These are phyloP conservation scores for Gnomoniopsis sp. DNA, from an alignment of 2,329 filamentous ascomycete genomes.

Conservation along the genomic window DNA sequence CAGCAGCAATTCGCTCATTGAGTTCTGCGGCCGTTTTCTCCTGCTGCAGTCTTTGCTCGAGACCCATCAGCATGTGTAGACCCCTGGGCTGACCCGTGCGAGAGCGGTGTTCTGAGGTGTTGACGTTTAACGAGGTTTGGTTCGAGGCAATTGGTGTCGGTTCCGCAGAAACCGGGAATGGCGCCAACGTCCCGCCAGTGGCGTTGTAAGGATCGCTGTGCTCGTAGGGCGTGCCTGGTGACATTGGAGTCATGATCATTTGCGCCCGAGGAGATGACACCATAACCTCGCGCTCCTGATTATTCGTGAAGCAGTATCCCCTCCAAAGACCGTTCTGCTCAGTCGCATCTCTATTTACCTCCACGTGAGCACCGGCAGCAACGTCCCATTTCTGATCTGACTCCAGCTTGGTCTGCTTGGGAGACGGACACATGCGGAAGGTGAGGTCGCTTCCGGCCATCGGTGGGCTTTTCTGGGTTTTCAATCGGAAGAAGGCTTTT, in stretches of 20 bases:
- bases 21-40: conserved; percentile 49
- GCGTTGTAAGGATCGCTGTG: conserved; percentile 38
- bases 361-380: conserved; percentile 43
- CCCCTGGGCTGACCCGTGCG: conserved; percentile 34
- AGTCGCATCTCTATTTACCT: conserved; percentile 51
- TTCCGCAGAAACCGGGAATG: conserved; percentile 38
- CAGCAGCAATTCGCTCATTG: conserved; percentile 53
- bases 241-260: conserved; percentile 49
- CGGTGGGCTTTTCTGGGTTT: conserved; percentile 59
- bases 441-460: conserved; percentile 82
- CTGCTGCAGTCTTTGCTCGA: conserved; percentile 47
- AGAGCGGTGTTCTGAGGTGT: conserved; percentile 13
- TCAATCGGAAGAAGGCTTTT: conserved; percentile 46
- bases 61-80: conserved; percentile 47
- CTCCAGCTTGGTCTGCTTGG: conserved; percentile 80
- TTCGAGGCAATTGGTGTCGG: conserved; percentile 22
- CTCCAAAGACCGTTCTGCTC: conserved; percentile 70
- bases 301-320: conserved; percentile 58
- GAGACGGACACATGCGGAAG: conserved; percentile 80
- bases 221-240: conserved; percentile 33
- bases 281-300: conserved; percentile 32
- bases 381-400: conserved; percentile 63
- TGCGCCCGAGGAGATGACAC: conserved; percentile 39
- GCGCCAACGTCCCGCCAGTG: conserved; percentile 33
- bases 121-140: background rate